Conservation (phyloP, 1,139 yeast genomes). For the Taphrina betulina region DNA sequence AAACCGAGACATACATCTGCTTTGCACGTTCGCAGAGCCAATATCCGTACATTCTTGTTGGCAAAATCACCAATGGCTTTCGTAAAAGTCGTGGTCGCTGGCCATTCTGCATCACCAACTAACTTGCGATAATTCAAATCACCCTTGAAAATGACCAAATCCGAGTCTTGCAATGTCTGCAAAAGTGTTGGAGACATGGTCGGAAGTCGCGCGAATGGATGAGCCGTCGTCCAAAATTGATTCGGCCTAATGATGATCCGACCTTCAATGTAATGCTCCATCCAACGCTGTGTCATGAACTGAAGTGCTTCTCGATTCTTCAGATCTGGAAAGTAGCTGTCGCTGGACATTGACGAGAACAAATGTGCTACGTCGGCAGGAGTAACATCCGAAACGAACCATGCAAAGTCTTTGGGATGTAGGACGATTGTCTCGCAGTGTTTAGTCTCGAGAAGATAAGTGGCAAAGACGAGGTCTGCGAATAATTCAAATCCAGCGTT, state of each 20-base stretch:
- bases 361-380: slow-evolving; percentile 69
- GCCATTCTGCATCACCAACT: slow-evolving; percentile 82
- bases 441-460: slow-evolving; percentile 71
- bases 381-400: slow-evolving; percentile 97
- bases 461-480: slow-evolving; percentile 75
- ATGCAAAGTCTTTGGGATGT: slow-evolving; percentile 88
- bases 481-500: slow-evolving; percentile 94
- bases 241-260: slow-evolving; percentile 60
- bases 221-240: slow-evolving; percentile 81
- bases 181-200: slow-evolving; percentile 59
- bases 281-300: slow-evolving; percentile 36
- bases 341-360: slow-evolving; percentile 53
- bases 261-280: slow-evolving; percentile 53
- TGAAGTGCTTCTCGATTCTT: slow-evolving; percentile 13
- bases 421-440: slow-evolving; percentile 64
- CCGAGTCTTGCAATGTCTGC: slow-evolving; percentile 56
- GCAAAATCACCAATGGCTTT: slow-evolving; percentile 71
- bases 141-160: slow-evolving; percentile 74
- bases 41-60: slow-evolving; percentile 53
- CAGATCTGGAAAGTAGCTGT: slow-evolving; percentile 22
- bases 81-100: slow-evolving; percentile 68
- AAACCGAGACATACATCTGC: slow-evolving; percentile 93
- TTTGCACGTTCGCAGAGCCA: slow-evolving; percentile 86
- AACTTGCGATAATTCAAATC: slow-evolving; percentile 93
- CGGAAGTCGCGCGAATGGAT: slow-evolving; percentile 64